Base-by-base conservation (phyloP, 495 filamentous ascomycete genomes). In the Hypoxylon cercidicola region DNA sequence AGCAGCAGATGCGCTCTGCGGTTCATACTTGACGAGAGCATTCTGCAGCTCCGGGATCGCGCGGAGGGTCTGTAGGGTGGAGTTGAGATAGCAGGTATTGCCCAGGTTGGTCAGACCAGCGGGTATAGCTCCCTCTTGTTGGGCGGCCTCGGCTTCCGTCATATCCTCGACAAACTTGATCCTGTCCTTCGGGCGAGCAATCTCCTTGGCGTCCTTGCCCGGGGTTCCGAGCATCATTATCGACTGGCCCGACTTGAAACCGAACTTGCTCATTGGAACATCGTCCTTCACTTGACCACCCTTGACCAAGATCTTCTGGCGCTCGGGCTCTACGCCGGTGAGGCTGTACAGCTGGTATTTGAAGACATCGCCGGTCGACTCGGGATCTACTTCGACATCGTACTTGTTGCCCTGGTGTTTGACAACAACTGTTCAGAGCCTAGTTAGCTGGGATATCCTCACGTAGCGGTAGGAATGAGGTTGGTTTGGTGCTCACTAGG, bases 141-240 rank as follows among this genome's bases (percentile, higher is more conserved):
- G 88, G 19, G 95, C 96, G 25, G 87, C 86, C 73, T 99, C 93
- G 19, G 93, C 93, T 71, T 95, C 95, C 4, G 93, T 96, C 95
- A 99, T 97, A 73, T 99, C 95, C 75, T 99, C 95, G 65, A 96
- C 74, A 68, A 99, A 99, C 76, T 89, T 93, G 71, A 93, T 83
- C 60, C 83, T 82, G 75, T 97, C 91, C 66, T 89, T 92, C 7
- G 96, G 96, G 20, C 87, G 84, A 56, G 85, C 84, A 46, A 77
- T 78, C 8, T 78, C 84, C 39, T 84, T 84, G 25, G 77, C 85
- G 20, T 82, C 84, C 12, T 64, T 66, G 12, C 89, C 87, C 1
- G 95, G 91, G 2, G 92, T 96, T 13, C 96, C 95, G 88, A 99
- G 91, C 91, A 99, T 96, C 89, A 96, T 96, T 75, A 98, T 92